Evolutionary conservation across 2,329 filamentous ascomycete species (phyloP).

Genomic region (Taxawa tesnikishii): DNA sequence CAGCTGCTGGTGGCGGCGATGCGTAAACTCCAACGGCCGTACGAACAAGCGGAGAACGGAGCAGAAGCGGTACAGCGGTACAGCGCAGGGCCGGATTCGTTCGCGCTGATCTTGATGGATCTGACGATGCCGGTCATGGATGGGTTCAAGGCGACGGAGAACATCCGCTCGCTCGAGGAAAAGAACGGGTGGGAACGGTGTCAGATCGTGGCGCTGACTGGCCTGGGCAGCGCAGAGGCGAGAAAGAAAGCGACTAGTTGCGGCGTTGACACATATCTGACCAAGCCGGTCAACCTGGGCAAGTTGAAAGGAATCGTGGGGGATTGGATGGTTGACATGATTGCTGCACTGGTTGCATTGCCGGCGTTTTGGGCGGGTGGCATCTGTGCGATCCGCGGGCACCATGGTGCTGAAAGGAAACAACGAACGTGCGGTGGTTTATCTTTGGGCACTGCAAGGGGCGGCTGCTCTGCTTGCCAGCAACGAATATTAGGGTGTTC

Average conservation of each 20-base stretch:
- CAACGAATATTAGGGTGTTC: too few species aligned
- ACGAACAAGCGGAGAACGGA: constrained; percentile 28
- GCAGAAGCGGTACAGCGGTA: constrained; percentile 33
- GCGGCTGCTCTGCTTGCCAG: too few species aligned
- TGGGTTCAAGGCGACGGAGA: constrained; percentile 16
- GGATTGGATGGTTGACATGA: constrained; percentile 1
- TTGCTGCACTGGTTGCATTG: too few species aligned
- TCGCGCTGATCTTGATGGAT: constrained; percentile 39
- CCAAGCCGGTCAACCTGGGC: constrained; percentile 20
- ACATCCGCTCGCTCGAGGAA: constrained; percentile 16
- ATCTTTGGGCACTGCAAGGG: too few species aligned
- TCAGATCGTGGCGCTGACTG: constrained; percentile 18
- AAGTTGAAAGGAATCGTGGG: constrained; percentile 10
- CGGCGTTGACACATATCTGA: constrained; percentile 19
- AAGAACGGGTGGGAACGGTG: constrained; percentile 7
- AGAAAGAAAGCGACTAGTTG: constrained; percentile 13
- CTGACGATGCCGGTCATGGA: constrained; percentile 23
- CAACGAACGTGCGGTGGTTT: too few species aligned
- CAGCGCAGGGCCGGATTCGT: constrained; percentile 18
- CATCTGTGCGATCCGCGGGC: too few species aligned
- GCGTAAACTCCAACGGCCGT: constrained; percentile 9
- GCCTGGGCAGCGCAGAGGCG: constrained; percentile 16
- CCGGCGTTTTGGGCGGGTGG: too few species aligned
- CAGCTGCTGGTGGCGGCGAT: constrained; percentile 13
- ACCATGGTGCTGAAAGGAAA: too few species aligned